Conservation (phyloP, 331 rosid genomes). For the Ulmus americana region DNA sequence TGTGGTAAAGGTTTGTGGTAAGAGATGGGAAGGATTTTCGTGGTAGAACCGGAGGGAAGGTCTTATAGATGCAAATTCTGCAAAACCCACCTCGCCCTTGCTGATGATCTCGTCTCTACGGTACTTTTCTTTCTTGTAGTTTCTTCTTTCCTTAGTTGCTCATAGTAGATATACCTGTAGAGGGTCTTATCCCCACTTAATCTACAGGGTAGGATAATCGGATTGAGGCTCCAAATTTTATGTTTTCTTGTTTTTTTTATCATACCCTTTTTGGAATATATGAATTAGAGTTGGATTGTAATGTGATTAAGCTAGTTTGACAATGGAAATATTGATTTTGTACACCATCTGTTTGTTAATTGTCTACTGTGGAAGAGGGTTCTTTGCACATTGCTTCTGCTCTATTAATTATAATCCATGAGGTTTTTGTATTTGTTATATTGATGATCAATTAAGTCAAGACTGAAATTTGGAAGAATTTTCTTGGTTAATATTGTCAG, state of each 20-base stretch:
- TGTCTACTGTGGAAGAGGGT: neutral
- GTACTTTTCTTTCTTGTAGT: constrained; percentile 18
- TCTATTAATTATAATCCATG: neutral
- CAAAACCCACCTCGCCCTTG: constrained; percentile 70
- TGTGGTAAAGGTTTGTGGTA: too few relatives aligned
- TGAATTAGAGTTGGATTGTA: neutral
- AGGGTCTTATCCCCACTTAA: too few relatives aligned
- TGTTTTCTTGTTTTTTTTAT: neutral
- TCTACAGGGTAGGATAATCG: too few relatives aligned
- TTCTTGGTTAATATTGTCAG: neutral
- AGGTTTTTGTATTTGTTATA: constrained; percentile 1
- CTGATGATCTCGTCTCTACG: constrained; percentile 66
- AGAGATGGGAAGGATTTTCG: constrained; percentile 69
- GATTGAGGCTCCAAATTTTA: too few relatives aligned
- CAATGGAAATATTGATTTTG: neutral
- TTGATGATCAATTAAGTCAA: neutral
- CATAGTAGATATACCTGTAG: neutral
- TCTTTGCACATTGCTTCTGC: neutral
- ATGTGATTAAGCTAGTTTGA: too few relatives aligned
- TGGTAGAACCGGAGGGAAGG: constrained; percentile 78
- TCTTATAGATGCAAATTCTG: constrained; percentile 85
- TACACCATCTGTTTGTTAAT: neutral
- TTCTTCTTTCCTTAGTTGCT: neutral
- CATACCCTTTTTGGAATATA: neutral
- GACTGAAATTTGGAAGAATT: neutral